These are phyloP conservation scores for Thalia dealbata DNA, from an alignment of 176 grass and related monocot species.

Conservation along the genomic window DNA sequence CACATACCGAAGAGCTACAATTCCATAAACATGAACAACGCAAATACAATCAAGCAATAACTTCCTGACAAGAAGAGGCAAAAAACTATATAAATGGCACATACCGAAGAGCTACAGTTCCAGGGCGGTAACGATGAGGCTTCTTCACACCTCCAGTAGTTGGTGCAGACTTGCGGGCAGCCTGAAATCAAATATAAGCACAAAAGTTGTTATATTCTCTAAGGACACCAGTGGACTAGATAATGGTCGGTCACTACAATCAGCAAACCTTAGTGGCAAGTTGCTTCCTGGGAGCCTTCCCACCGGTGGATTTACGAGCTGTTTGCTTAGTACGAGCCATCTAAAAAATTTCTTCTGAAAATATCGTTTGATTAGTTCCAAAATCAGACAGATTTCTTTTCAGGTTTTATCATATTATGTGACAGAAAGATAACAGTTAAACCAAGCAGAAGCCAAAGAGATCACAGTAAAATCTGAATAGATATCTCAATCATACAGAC, in stretches of 20 bases:
- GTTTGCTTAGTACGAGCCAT: conserved; percentile 54
- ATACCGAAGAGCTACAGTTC: conserved; percentile 40
- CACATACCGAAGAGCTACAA: conserved; percentile 36
- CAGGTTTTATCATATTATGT: too few relatives aligned
- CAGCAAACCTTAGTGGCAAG: conserved; percentile 35
- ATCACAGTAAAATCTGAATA: too few relatives aligned
- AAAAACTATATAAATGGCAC: neutral
- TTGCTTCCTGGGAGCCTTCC: conserved; percentile 45
- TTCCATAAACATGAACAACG: conserved; percentile 6
- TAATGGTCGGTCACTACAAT: neutral
- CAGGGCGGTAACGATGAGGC: conserved; percentile 42
- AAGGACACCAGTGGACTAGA: neutral
- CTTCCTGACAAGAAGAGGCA: neutral
- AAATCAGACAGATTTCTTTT: too few relatives aligned
- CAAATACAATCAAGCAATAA: neutral
- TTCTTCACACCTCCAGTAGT: conserved; percentile 42
- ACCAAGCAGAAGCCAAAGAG: too few relatives aligned
- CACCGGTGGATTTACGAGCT: conserved; percentile 34
- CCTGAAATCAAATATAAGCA: conserved; percentile 1
- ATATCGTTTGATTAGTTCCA: neutral
- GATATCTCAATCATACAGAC: too few relatives aligned
- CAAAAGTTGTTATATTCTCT: neutral
- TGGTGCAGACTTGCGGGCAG: conserved; percentile 35
- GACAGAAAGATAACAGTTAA: too few relatives aligned
- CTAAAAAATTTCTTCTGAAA: neutral